These are phyloP conservation scores for Stachybotrys elegans DNA, from an alignment of 2,329 filamentous ascomycete genomes.

Conservation along the genomic window DNA sequence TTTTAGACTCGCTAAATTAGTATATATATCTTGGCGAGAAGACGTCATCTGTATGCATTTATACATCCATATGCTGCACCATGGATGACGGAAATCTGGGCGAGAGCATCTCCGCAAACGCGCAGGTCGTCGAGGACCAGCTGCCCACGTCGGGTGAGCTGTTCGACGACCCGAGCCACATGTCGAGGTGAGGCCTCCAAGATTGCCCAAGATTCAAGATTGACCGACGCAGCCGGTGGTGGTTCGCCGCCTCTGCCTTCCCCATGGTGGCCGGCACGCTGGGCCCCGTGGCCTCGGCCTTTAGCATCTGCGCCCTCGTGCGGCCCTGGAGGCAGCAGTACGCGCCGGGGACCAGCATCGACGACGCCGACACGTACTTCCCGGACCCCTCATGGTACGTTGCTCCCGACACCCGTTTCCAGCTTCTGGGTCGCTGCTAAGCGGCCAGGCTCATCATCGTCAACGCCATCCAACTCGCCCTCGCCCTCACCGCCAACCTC, in stretches of 20 bases:
- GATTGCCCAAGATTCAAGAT: neutral
- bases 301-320: slow-evolving; percentile 82
- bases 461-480: slow-evolving; percentile 71
- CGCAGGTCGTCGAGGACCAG: slow-evolving; percentile 19
- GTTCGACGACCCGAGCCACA: slow-evolving; percentile 35
- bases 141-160: slow-evolving; percentile 17
- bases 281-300: slow-evolving; percentile 80
- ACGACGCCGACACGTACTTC: slow-evolving; percentile 48
- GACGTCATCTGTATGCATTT: neutral
- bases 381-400: slow-evolving; percentile 65
- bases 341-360: slow-evolving; percentile 38
- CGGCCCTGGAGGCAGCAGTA: slow-evolving; percentile 67
- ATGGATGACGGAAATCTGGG: slow-evolving; percentile 38
- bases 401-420: neutral
- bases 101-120: slow-evolving; percentile 29
- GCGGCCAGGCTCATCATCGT: slow-evolving; percentile 58
- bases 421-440: neutral
- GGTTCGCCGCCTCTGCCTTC: slow-evolving; percentile 60
- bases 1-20: too few species aligned
- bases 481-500: slow-evolving; percentile 73
- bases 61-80: too few species aligned
- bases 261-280: slow-evolving; percentile 80
- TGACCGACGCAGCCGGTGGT: slow-evolving; percentile 48
- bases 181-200: slow-evolving; percentile 33
- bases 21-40: too few species aligned